Percentiles rank a stretch among this genome's conserved stretches.
These are phyloP conservation scores for Kwoniella botswanensis DNA, from an alignment of 768 basidiomycete species.

Conservation along the genomic window DNA sequence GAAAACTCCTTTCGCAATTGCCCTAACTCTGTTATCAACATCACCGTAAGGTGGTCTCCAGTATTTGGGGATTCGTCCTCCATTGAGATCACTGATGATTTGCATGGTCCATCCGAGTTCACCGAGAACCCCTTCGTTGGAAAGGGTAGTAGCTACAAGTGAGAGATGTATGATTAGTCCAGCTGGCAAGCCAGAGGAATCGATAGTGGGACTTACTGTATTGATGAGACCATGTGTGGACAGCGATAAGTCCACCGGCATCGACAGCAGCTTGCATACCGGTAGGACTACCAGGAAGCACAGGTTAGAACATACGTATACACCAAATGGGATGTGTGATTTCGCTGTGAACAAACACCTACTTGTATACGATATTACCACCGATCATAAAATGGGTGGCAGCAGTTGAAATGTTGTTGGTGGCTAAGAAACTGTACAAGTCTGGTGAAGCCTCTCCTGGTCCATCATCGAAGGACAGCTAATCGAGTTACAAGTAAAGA, in stretches of 20 bases:
- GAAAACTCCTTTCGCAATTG: slow-evolving; percentile 86
- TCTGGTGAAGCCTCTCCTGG: slow-evolving; percentile 51
- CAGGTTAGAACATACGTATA: background rate
- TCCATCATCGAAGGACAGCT: slow-evolving; percentile 56
- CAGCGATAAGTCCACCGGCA: slow-evolving; percentile 56
- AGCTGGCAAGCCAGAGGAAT: background rate
- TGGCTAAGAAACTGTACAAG: slow-evolving; percentile 71
- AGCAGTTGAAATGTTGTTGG: slow-evolving; percentile 63
- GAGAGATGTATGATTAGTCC: background rate
- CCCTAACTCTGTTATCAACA: slow-evolving; percentile 77
- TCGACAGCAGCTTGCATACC: slow-evolving; percentile 66
- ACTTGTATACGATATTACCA: slow-evolving; percentile 68
- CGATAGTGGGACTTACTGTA: slow-evolving; percentile 46
- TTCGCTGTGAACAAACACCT: slow-evolving; percentile 3
- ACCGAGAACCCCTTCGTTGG: slow-evolving; percentile 71
- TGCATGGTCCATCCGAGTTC: slow-evolving; percentile 83
- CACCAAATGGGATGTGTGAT: background rate
- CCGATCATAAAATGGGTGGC: slow-evolving; percentile 93
- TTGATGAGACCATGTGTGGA: slow-evolving; percentile 59
- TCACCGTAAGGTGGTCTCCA: slow-evolving; percentile 66
- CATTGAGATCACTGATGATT: slow-evolving; percentile 77
- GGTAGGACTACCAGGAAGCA: slow-evolving; percentile 55
- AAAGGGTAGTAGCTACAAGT: slow-evolving; percentile 58
- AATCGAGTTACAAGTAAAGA: background rate
- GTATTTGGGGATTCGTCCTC: slow-evolving; percentile 73